phyloP scores from a whole-genome alignment of 2,329 filamentous ascomycete species.

The Paracoccidioides brasiliensis region DNA sequence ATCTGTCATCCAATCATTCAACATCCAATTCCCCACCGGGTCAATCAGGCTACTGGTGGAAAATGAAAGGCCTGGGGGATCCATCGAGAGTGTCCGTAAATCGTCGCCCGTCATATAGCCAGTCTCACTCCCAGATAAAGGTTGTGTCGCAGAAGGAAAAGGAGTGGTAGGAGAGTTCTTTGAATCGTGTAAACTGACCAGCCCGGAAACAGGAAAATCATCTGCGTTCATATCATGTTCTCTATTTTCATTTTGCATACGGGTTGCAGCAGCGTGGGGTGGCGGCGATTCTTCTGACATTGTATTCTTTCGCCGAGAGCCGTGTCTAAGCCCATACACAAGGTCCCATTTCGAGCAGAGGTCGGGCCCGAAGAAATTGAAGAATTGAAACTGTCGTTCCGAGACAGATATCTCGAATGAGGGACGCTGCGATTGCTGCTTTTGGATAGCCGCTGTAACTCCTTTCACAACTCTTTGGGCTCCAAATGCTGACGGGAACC shows the following conservation, averaged over 20 bases:
- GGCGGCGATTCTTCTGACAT: neutral
- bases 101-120: neutral
- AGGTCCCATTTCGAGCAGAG: constrained; percentile 5
- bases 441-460: constrained; percentile 1
- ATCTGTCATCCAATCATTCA: constrained; percentile 6
- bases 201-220: neutral
- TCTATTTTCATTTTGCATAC: neutral
- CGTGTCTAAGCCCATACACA: constrained; percentile 1
- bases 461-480: constrained; percentile 10
- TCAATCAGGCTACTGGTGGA: constrained; percentile 3
- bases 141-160: neutral
- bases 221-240: neutral
- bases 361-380: constrained; percentile 3
- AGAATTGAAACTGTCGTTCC: constrained; percentile 1
- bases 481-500: constrained; percentile 10
- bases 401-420: neutral
- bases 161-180: neutral
- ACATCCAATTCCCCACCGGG: constrained; percentile 4
- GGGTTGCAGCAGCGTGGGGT: neutral
- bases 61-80: neutral
- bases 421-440: constrained; percentile 2
- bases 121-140: neutral
- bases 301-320: neutral
- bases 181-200: constrained; percentile 2
- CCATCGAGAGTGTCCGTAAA: neutral